Evolutionary conservation across 1,284 basidiomycete species (phyloP), one percentile per base, ranked within the genome.

Genomic region (Anthracocystis setariae): DNA sequence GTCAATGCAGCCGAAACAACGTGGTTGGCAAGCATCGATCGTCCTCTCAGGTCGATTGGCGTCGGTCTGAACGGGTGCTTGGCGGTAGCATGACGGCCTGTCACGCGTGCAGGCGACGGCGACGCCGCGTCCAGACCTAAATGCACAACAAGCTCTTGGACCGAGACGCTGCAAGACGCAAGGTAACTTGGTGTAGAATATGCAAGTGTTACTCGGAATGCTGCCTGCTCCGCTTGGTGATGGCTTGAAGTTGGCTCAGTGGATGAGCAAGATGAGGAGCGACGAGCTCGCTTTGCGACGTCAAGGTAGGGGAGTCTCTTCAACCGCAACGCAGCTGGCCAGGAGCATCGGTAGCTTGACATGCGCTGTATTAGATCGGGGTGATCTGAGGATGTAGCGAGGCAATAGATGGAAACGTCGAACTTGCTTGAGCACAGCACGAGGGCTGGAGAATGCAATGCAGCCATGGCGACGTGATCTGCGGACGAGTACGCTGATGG

Each of bases 171-270:
- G 77, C 79, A 83, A 9, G 62, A 72, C 2, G 58, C 49, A 0
- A 78, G 77, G 27, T 77, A 81, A 32, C 75, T 59, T 2, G 80
- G 79, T 21, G 76, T 76, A 29, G 78, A 73, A 56, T 81, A 83
- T 5, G 73, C 76, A 29, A 83, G 32, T 2, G 75, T 66, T 20
- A 79, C 61, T 13, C 63, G 59, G 49, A 77, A 82, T 17, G 61
- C 63, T 17, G 46, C 29, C 27, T 57, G 7, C 9, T 33, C 53
- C 38, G 13, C 23, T 37, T 9, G n/a, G 9, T 0, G 1, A 13
- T 0, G 9, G 35, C n/a, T n/a, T n/a, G n/a, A n/a, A n/a, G n/a
- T n/a, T n/a, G 25, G 47, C 8, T 46, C 42, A 5, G 37, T 2
- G 1, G 44, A 37, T 4, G 18, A 23, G 1, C 37, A 35, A 2